Evolutionary conservation across 768 basidiomycete species (phyloP), one percentile per base, ranked within the genome.

Genomic region (Lentinula guzmanii): DNA sequence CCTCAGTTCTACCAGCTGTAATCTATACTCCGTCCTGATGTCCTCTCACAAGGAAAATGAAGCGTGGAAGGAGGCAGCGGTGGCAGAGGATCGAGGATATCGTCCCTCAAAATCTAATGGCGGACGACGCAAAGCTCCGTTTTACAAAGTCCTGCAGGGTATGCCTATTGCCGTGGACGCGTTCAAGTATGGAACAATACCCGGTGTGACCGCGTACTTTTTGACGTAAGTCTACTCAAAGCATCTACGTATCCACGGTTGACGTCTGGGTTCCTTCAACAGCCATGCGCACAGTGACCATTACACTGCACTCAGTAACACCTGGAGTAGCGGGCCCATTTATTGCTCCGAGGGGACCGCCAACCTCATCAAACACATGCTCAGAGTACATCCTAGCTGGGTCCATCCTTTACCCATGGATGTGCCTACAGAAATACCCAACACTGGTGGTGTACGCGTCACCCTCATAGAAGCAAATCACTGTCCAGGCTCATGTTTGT

Each of bases 151-250:
- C 24, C 71, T 98, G 66, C 90, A 93, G 67, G 96, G 97, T 1
- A 97, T 98, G 95, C 94, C 95, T 8, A 90, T 99, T 28, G 94
- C 96, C 15, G 97, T 99, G 0, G 97, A 99, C 70, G 97, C 95
- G 1, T 99, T 99, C 74, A 84, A 89, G 41, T 99, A 98, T 70
- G 97, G 96, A 5, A 79, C 81, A 31, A 95, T 99, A 53, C 95
- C 95, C 5, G 86, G 85, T 9, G 84, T 98, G 28, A 91, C 85
- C 33, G 91, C 95, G 0, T 98, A 98, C 71, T 93, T 97, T 66
- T 73, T 98, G 64, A 93, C 94, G 95, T 95, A 67, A 51, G 72
- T 65, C 11, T n/a, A 10, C 39, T 21, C 53, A 39, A 65, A 28
- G 43, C 42, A 50, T 50, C 10, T 28, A 55, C 46, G 45, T 48